A percentile compares a stretch with the other conserved stretches of the same genome.
Evolutionary conservation across 2,329 filamentous ascomycete genomes (phyloP).

Genomic region (Colletotrichum tropicale): DNA sequence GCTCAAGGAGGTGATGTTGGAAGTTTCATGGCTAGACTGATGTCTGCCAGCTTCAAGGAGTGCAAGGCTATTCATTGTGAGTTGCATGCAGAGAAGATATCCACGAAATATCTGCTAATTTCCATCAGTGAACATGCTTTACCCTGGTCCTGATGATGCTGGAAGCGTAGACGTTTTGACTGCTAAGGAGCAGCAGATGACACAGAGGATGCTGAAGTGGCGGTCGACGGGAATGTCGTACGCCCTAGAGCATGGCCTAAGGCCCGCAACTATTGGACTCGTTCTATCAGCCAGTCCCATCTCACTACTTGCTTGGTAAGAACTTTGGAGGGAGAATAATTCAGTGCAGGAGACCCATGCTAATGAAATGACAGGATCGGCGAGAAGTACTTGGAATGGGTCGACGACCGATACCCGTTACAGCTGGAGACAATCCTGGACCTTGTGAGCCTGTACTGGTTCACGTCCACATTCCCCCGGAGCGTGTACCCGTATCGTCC

Average conservation of each 20-base stretch:
- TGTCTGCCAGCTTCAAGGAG: slow-evolving; percentile 44
- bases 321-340: background rate
- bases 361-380: slow-evolving; percentile 44
- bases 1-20: slow-evolving; percentile 64
- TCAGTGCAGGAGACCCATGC: background rate
- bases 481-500: slow-evolving; percentile 54
- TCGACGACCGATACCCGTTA: slow-evolving; percentile 41
- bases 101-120: background rate
- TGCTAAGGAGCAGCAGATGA: background rate
- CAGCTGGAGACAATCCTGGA: slow-evolving; percentile 49
- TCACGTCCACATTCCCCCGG: slow-evolving; percentile 52
- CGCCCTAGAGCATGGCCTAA: slow-evolving; percentile 54
- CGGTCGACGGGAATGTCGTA: slow-evolving; percentile 50
- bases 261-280: slow-evolving; percentile 61
- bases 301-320: slow-evolving; percentile 57
- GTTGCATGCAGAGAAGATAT: accelerated
- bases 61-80: slow-evolving; percentile 48
- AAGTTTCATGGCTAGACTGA: slow-evolving; percentile 42
- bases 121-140: background rate
- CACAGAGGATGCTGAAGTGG: slow-evolving; percentile 44
- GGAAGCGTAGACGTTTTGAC: background rate
- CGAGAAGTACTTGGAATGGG: slow-evolving; percentile 62
- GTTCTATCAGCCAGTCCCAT: slow-evolving; percentile 57
- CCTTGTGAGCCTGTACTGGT: slow-evolving; percentile 59
- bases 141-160: background rate